Percentiles rank a stretch among this genome's conserved stretches.
Evolutionary conservation across 768 basidiomycete genomes (phyloP).

Genomic region (Boletus sp.): DNA sequence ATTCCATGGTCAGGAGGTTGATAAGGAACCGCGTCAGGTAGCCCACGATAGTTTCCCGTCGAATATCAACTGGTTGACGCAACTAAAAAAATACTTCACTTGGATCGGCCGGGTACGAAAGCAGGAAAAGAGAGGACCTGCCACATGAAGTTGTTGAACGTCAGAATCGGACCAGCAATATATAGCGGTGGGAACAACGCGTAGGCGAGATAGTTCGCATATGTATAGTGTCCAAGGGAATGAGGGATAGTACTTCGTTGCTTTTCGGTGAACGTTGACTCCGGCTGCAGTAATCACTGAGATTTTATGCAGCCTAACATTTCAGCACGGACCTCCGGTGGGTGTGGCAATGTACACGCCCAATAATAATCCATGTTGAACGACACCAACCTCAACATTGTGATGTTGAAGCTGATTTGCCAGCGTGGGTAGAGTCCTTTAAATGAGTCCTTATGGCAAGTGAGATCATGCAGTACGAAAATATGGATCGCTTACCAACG

Average conservation of each 20-base stretch:
- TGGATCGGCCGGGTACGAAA: background rate
- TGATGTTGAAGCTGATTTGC: slow-evolving; percentile 94
- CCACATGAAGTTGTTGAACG: slow-evolving; percentile 94
- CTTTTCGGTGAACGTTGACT: slow-evolving; percentile 47
- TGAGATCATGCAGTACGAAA: slow-evolving; percentile 4
- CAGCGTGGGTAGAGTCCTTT: slow-evolving; percentile 86
- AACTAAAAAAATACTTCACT: slow-evolving; percentile 42
- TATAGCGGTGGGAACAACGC: slow-evolving; percentile 92
- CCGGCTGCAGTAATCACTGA: slow-evolving; percentile 23
- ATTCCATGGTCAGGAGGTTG: slow-evolving; percentile 83
- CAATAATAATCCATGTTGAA: slow-evolving; percentile 94
- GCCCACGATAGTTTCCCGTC: slow-evolving; percentile 37
- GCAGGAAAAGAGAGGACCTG: slow-evolving; percentile 55
- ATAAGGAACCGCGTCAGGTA: slow-evolving; percentile 73
- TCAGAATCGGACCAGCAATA: slow-evolving; percentile 93
- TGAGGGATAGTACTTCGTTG: slow-evolving; percentile 60
- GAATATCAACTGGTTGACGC: slow-evolving; percentile 52
- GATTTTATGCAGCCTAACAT: background rate
- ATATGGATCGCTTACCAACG: slow-evolving; percentile 51
- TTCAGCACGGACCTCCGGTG: slow-evolving; percentile 41
- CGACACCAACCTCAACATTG: slow-evolving; percentile 89
- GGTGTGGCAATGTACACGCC: slow-evolving; percentile 50
- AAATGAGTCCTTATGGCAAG: slow-evolving; percentile 51
- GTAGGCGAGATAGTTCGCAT: slow-evolving; percentile 76
- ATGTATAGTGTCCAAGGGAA: slow-evolving; percentile 57